Percentiles rank a stretch among this genome's conserved stretches.
phyloP scores from a whole-genome alignment of 2,329 filamentous ascomycete species.

The Colletotrichum sp. region DNA sequence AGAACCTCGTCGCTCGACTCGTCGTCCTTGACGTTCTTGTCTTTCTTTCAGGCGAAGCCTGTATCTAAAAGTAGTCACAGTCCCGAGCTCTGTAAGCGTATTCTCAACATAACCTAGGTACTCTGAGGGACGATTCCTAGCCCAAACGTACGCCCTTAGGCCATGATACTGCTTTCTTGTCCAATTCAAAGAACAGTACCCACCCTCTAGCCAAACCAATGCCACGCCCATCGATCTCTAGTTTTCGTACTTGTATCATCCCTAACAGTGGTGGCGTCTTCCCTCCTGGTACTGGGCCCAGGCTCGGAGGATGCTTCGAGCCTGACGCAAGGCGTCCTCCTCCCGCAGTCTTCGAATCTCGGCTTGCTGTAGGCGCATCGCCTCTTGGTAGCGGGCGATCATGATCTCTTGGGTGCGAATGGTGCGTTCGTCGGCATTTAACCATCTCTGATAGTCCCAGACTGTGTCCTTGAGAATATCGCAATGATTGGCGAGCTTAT shows the following conservation, averaged over 20 bases:
- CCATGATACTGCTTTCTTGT: background rate
- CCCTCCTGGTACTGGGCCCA: background rate
- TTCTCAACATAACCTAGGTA: background rate
- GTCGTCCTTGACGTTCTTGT: background rate
- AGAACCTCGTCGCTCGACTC: background rate
- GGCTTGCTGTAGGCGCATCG: background rate
- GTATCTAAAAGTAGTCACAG: background rate
- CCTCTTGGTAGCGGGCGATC: background rate
- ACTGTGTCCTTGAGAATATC: background rate
- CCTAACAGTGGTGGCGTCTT: no score
- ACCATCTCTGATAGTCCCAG: background rate
- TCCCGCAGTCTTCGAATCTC: background rate
- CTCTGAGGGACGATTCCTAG: background rate
- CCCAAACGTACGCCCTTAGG: background rate
- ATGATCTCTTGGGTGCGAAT: background rate
- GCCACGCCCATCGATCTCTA: no score
- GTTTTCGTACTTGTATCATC: no score
- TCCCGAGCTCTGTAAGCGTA: fast-evolving
- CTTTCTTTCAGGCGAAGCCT: background rate
- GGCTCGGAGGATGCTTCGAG: background rate
- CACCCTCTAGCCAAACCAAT: no score
- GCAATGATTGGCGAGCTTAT: background rate
- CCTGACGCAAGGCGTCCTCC: background rate
- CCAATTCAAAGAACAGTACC: background rate
- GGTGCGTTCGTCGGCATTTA: background rate